phyloP scores from a whole-genome alignment of 331 rosid genomes.

The Erythrophleum ivorense region DNA sequence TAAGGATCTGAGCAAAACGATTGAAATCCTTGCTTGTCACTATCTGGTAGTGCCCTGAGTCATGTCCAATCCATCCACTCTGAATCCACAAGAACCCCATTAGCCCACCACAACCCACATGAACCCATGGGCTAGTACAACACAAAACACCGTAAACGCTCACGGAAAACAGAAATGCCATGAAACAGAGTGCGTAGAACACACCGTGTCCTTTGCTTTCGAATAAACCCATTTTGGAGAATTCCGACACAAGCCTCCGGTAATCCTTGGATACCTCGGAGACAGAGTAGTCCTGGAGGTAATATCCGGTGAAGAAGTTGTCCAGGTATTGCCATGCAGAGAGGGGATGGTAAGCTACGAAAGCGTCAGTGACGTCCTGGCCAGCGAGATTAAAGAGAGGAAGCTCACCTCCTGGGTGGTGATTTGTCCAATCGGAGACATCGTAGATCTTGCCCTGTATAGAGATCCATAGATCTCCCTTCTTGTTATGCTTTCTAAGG shows the following conservation, averaged over 20 bases:
- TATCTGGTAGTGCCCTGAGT: constrained; percentile 50
- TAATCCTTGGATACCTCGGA: constrained; percentile 45
- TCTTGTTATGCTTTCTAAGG: constrained; percentile 44
- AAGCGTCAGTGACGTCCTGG: constrained; percentile 59
- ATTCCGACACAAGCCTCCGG: neutral
- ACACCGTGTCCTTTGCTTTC: constrained; percentile 15
- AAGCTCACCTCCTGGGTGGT: constrained; percentile 62
- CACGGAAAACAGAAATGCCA: neutral
- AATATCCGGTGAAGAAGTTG: constrained; percentile 52
- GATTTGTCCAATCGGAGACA: constrained; percentile 53
- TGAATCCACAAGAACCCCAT: constrained; percentile 53
- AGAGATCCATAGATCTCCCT: constrained; percentile 66
- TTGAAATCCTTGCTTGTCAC: constrained; percentile 21
- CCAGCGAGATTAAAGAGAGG: constrained; percentile 59
- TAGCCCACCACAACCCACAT: constrained; percentile 29
- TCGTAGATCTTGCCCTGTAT: constrained; percentile 60
- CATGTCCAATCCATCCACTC: constrained; percentile 56
- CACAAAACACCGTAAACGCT: constrained; percentile 40
- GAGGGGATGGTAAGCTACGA: constrained; percentile 57
- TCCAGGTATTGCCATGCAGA: constrained; percentile 49
- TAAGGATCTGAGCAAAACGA: constrained; percentile 38
- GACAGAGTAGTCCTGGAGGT: constrained; percentile 46
- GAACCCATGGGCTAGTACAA: neutral
- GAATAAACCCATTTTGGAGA: constrained; percentile 6
- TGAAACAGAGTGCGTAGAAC: neutral